A percentile compares a stretch with the other conserved stretches of the same genome.
These are phyloP conservation scores for Xylogone sp. DNA, from an alignment of 2,329 filamentous ascomycete genomes.

Conservation along the genomic window DNA sequence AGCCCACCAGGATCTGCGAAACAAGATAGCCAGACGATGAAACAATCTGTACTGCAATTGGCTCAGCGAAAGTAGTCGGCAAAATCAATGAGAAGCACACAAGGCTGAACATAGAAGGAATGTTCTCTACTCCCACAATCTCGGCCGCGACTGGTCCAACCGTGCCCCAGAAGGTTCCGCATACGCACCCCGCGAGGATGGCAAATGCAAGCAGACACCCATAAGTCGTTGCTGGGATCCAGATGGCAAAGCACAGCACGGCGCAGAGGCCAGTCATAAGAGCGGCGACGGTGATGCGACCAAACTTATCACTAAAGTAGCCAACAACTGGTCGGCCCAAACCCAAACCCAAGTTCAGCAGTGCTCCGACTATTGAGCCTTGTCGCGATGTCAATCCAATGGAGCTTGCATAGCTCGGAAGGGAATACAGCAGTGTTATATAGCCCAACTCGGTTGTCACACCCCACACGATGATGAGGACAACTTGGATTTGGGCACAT, in stretches of 20 bases:
- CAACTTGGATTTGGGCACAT: constrained; percentile 30
- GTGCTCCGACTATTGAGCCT: constrained; percentile 35
- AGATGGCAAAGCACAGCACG: constrained; percentile 36
- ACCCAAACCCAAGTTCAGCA: constrained; percentile 43
- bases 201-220: constrained; percentile 38
- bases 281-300: constrained; percentile 36
- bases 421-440: constrained; percentile 39
- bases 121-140: constrained; percentile 62
- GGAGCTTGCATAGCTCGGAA: constrained; percentile 42
- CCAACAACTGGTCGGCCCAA: constrained; percentile 43
- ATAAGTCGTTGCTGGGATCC: constrained; percentile 39
- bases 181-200: constrained; percentile 36
- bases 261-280: constrained; percentile 33
- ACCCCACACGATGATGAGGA: constrained; percentile 35
- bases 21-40: constrained; percentile 23
- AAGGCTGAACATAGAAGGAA: constrained; percentile 47
- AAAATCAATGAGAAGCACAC: constrained; percentile 69
- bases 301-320: constrained; percentile 37
- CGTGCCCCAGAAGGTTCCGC: constrained; percentile 50
- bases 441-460: constrained; percentile 37
- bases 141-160: constrained; percentile 67
- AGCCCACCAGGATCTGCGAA: constrained; percentile 17
- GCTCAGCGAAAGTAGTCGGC: constrained; percentile 65
- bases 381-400: constrained; percentile 36
- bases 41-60: constrained; percentile 52